These are phyloP conservation scores for Eleusine indica DNA, from an alignment of 176 grass and related monocot species.

Conservation along the genomic window DNA sequence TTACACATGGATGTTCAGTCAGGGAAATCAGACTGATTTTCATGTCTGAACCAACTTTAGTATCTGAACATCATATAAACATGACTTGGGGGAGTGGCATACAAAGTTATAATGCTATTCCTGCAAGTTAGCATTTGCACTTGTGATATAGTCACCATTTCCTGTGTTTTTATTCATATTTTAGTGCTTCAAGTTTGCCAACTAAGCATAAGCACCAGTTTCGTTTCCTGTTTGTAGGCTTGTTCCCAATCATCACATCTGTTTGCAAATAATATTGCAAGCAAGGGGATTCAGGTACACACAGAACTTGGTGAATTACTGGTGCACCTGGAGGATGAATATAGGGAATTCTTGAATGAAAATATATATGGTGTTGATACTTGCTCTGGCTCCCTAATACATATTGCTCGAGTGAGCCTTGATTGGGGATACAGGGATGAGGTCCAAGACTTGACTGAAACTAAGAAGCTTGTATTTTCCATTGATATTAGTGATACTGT, in stretches of 20 bases:
- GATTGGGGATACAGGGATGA: constrained; percentile 93
- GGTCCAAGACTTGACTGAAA: constrained; percentile 65
- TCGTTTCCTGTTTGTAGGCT: constrained; percentile 56
- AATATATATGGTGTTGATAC: constrained; percentile 94
- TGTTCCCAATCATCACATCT: constrained; percentile 96
- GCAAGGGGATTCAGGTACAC: constrained; percentile 90
- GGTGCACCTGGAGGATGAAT: constrained; percentile 95
- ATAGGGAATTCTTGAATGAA: constrained; percentile 86
- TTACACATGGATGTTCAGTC: background rate
- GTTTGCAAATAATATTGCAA: constrained; percentile 99
- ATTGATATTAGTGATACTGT: constrained; percentile 82
- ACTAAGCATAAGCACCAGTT: constrained; percentile 24
- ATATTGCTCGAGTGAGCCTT: constrained; percentile 87
- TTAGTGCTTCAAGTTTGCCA: constrained; percentile 24
- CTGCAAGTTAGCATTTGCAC: constrained; percentile 25
- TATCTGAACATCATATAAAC: background rate
- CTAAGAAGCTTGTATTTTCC: constrained; percentile 66
- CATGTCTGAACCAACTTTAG: background rate
- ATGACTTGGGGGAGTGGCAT: background rate
- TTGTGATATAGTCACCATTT: constrained; percentile 24
- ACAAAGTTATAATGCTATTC: constrained; percentile 4
- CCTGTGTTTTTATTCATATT: constrained; percentile 2
- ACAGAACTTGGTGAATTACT: constrained; percentile 95
- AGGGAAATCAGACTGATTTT: background rate
- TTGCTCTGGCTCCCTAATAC: constrained; percentile 79